A percentile compares a stretch with the other conserved stretches of the same genome.
Evolutionary conservation across 1,284 basidiomycete genomes (phyloP).

Genomic region (Irpex sp.): DNA sequence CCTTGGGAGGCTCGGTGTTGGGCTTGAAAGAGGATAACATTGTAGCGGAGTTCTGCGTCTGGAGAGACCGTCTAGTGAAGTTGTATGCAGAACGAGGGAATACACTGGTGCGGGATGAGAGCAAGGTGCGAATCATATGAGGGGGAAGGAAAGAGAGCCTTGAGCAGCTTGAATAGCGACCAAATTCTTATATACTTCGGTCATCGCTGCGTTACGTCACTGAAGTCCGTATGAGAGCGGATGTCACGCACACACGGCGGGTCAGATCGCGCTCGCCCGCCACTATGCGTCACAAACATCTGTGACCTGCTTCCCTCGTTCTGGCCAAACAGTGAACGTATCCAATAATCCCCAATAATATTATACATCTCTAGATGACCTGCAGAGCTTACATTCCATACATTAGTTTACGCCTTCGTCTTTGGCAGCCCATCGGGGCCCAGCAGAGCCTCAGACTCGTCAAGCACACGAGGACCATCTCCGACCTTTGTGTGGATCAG

Average conservation of each 20-base stretch:
- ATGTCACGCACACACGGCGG: not conserved
- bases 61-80: not conserved
- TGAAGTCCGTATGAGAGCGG: not conserved
- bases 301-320: not conserved
- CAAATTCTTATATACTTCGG: not conserved
- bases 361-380: not conserved
- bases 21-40: slow-evolving; percentile 20
- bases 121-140: not conserved
- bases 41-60: not conserved
- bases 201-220: not conserved
- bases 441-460: slow-evolving; percentile 53
- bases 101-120: not conserved
- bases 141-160: not conserved
- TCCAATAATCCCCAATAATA: not conserved
- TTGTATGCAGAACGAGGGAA: not conserved
- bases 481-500: slow-evolving; percentile 92
- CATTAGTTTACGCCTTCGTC: slow-evolving; percentile 21
- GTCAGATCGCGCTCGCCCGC: not conserved
- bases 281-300: not conserved
- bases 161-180: not conserved
- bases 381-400: not conserved
- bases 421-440: slow-evolving; percentile 57
- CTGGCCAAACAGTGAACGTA: not conserved
- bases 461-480: slow-evolving; percentile 78
- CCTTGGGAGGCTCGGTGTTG: slow-evolving; percentile 29